phyloP scores from a whole-genome alignment of 2,329 filamentous ascomycete genomes.

The Myrmaecium sp. region DNA sequence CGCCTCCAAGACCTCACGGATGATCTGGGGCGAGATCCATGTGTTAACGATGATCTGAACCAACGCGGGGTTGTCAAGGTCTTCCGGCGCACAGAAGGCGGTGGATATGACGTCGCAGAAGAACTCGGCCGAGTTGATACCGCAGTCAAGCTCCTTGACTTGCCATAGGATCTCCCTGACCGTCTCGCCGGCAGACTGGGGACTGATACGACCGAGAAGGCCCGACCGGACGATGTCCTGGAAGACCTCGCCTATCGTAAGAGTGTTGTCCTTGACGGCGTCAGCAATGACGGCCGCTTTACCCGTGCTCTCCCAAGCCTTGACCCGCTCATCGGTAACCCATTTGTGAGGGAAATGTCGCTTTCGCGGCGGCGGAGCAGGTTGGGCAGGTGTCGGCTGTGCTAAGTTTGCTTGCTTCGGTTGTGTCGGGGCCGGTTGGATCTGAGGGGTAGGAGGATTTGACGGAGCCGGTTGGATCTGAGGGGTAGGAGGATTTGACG shows the following conservation, averaged over 20 bases:
- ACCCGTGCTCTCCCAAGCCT: slow-evolving; percentile 50
- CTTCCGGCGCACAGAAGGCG: too few relatives aligned
- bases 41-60: slow-evolving; percentile 55
- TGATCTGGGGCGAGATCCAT: slow-evolving; percentile 50
- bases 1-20: slow-evolving; percentile 73
- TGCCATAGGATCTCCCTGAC: slow-evolving; percentile 64
- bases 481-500: too few relatives aligned
- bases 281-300: slow-evolving; percentile 49
- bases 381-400: not conserved
- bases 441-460: too few relatives aligned
- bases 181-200: slow-evolving; percentile 51
- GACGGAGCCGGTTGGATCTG: too few relatives aligned
- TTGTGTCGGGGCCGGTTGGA: too few relatives aligned
- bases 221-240: slow-evolving; percentile 72
- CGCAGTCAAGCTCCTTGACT: too few relatives aligned
- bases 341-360: slow-evolving; percentile 51
- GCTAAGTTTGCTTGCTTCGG: not conserved
- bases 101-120: too few relatives aligned
- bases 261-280: slow-evolving; percentile 48
- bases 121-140: too few relatives aligned
- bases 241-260: slow-evolving; percentile 54
- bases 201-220: slow-evolving; percentile 49
- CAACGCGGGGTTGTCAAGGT: slow-evolving; percentile 38
- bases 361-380: slow-evolving; percentile 3
- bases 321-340: slow-evolving; percentile 52